A percentile compares a stretch with the other conserved stretches of the same genome.
Evolutionary conservation across 2,329 filamentous ascomycete species (phyloP).

Genomic region (Aspergillus flavus): DNA sequence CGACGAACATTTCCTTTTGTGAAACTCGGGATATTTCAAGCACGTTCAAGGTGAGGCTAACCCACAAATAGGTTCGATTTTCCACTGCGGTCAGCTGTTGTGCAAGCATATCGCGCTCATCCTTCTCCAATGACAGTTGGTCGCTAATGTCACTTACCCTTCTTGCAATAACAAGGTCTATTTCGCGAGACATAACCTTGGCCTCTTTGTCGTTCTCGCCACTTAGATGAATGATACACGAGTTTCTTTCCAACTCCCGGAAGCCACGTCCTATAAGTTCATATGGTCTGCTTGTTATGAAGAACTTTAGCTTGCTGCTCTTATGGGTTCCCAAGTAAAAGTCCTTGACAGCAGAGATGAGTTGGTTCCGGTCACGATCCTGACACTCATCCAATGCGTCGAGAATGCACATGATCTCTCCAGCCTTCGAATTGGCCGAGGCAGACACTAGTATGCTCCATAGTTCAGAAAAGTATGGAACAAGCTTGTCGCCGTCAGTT

Average conservation of each 20-base stretch:
- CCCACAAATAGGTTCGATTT: conserved; percentile 47
- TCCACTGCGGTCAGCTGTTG: conserved; percentile 31
- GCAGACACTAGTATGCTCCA: conserved; percentile 32
- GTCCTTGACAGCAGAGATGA: conserved; percentile 22
- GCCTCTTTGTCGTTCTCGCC: conserved; percentile 22
- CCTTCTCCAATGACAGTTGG: conserved; percentile 9
- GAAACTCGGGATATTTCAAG: conserved; percentile 23
- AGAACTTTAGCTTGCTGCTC: conserved; percentile 37
- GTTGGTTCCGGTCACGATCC: conserved; percentile 13
- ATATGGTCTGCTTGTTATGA: conserved; percentile 34
- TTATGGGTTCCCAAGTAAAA: conserved; percentile 28
- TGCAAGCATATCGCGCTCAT: conserved; percentile 20
- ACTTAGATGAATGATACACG: conserved; percentile 22
- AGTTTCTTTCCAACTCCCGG: conserved; percentile 3
- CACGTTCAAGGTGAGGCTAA: conserved; percentile 37
- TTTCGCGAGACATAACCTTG: conserved; percentile 26
- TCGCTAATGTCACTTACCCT: conserved; percentile 10
- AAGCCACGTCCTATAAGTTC: conserved; percentile 19
- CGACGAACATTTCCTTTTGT: not conserved
- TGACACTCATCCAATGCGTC: conserved; percentile 49
- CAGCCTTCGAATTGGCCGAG: conserved; percentile 9
- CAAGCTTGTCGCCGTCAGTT: conserved; percentile 15
- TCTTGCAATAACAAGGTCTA: conserved; percentile 26
- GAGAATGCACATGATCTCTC: conserved; percentile 40
- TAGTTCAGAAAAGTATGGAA: conserved; percentile 29